phyloP scores from a whole-genome alignment of 2,329 filamentous ascomycete genomes.

The Neobulgaria alba region DNA sequence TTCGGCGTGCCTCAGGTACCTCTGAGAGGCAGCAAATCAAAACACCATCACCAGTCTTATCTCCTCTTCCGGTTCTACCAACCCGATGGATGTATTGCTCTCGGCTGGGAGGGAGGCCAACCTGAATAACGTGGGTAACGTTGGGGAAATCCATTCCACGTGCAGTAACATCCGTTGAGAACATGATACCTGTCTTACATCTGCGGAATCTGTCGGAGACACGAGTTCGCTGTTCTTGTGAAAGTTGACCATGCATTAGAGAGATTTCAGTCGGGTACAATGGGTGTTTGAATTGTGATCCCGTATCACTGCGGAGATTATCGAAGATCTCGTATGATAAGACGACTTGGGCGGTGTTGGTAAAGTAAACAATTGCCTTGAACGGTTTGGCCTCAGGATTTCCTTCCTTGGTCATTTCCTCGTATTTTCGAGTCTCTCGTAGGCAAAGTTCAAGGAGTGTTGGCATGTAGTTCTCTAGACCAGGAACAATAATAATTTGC shows the following conservation, averaged over 20 bases:
- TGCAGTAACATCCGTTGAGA: slow-evolving; percentile 75
- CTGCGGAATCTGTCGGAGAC: slow-evolving; percentile 66
- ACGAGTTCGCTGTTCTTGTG: slow-evolving; percentile 58
- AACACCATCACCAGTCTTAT: slow-evolving; percentile 58
- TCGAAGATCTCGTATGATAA: slow-evolving; percentile 50
- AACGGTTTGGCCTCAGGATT: slow-evolving; percentile 39
- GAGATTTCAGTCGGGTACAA: slow-evolving; percentile 21
- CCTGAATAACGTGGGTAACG: slow-evolving; percentile 69
- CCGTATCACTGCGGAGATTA: slow-evolving; percentile 14
- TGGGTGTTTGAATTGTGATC: slow-evolving; percentile 20
- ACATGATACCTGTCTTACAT: slow-evolving; percentile 52
- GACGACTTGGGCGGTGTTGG: slow-evolving; percentile 64
- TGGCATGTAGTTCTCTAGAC: slow-evolving; percentile 72
- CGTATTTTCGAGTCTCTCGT: slow-evolving; percentile 29
- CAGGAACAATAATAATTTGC: slow-evolving; percentile 54
- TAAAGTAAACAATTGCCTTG: slow-evolving; percentile 91
- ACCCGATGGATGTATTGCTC: slow-evolving; percentile 72
- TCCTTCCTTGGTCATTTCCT: slow-evolving; percentile 4
- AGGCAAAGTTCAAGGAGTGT: slow-evolving; percentile 48
- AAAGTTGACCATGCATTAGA: slow-evolving; percentile 72
- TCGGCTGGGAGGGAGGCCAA: slow-evolving; percentile 53
- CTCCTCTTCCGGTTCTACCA: slow-evolving; percentile 67
- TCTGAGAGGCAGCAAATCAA: slow-evolving; percentile 21
- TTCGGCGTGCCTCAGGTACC: slow-evolving; percentile 13
- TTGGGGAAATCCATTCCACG: slow-evolving; percentile 78